These are phyloP conservation scores for Pseudogymnoascus sp. DNA, from an alignment of 2,329 filamentous ascomycete species.

Conservation along the genomic window DNA sequence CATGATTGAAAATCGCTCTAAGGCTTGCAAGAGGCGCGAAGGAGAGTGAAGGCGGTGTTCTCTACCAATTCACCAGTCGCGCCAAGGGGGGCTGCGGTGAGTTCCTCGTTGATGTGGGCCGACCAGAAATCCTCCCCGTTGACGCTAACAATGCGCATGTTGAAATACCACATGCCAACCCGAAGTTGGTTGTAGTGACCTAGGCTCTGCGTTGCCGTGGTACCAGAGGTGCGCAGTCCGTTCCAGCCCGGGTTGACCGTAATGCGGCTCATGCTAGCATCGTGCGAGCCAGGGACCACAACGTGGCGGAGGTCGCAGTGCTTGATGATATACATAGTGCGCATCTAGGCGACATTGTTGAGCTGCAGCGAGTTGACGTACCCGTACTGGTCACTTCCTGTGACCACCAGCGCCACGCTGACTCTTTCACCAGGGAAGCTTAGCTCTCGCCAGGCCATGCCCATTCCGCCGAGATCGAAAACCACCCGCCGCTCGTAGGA, in stretches of 20 bases:
- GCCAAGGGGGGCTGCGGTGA: not conserved
- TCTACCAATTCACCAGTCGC: not conserved
- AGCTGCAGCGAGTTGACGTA: conserved; percentile 28
- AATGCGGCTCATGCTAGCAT: conserved; percentile 42
- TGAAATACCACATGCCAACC: conserved; percentile 25
- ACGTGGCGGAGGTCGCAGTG: conserved; percentile 38
- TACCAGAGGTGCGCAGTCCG: conserved; percentile 32
- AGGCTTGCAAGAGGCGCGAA: too few relatives aligned
- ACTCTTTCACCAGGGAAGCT: conserved; percentile 27
- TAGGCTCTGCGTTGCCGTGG: conserved; percentile 40
- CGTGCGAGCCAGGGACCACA: conserved; percentile 42
- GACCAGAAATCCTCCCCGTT: not conserved
- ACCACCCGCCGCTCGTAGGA: not conserved
- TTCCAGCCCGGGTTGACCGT: conserved; percentile 28
- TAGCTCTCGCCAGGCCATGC: conserved; percentile 30
- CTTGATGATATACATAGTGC: conserved; percentile 28
- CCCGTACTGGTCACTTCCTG: conserved; percentile 29
- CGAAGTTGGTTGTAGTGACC: conserved; percentile 39
- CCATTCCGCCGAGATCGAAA: conserved; percentile 22
- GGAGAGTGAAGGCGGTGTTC: too few relatives aligned
- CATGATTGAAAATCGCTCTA: too few relatives aligned
- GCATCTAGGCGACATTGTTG: conserved; percentile 29
- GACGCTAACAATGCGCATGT: not conserved
- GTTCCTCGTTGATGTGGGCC: not conserved
- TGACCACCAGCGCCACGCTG: conserved; percentile 30